Evolutionary conservation across 257 asterid species (phyloP).

Genomic region (Phtheirospermum japonicum): DNA sequence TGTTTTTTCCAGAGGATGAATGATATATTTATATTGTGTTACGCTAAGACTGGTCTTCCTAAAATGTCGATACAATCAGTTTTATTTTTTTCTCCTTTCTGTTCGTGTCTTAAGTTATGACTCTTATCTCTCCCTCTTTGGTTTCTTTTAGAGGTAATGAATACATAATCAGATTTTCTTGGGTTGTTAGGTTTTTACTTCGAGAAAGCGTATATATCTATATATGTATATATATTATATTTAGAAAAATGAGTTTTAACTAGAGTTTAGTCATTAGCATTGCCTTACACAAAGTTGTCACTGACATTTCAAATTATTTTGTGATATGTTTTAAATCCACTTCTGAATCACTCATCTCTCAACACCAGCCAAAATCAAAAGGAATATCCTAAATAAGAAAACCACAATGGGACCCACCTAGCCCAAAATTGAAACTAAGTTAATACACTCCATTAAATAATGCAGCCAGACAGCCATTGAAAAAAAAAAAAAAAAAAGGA

Average conservation of each 20-base stretch:
- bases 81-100: constrained; percentile 5
- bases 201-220: neutral
- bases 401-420: neutral
- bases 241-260: no score
- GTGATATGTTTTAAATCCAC: neutral
- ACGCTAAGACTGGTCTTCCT: constrained; percentile 3
- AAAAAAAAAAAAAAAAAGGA: no score
- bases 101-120: neutral
- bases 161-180: neutral
- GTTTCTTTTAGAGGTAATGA: neutral
- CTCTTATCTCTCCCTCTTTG: neutral
- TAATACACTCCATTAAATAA: neutral
- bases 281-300: neutral
- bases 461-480: no score
- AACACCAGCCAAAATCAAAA: constrained; percentile 6
- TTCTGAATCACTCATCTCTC: neutral
- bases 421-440: neutral
- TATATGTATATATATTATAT: no score
- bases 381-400: neutral
- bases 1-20: neutral
- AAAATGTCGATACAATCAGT: neutral
- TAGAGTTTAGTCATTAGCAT: neutral
- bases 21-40: constrained; percentile 1
- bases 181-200: neutral
- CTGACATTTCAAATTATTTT: neutral